These are phyloP conservation scores for Vigna trinervia DNA, from an alignment of 306 rosid genomes.

Conservation along the genomic window DNA sequence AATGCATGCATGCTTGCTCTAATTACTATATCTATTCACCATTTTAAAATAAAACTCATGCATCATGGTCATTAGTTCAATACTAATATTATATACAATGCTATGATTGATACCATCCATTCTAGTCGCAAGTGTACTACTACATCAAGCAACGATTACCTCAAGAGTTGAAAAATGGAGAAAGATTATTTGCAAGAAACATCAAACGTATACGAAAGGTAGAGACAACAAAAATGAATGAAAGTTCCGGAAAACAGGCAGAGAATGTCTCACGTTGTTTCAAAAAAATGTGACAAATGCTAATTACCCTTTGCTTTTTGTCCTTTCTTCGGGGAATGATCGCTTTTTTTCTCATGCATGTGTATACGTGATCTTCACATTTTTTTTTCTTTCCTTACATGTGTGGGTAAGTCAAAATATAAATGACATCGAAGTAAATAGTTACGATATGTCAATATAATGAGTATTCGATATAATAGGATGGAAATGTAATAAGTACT, in stretches of 20 bases:
- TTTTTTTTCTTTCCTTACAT: neutral
- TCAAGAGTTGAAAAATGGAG: neutral
- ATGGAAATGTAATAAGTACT: too few relatives aligned
- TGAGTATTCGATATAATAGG: too few relatives aligned
- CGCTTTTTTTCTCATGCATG: neutral
- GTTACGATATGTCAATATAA: too few relatives aligned
- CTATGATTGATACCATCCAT: slow-evolving; percentile 1
- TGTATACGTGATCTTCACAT: neutral
- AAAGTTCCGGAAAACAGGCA: neutral
- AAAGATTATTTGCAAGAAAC: neutral
- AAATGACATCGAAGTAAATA: neutral
- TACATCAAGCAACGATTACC: neutral
- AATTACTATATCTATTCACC: neutral
- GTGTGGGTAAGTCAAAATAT: neutral
- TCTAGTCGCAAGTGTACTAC: neutral
- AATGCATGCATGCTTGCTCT: slow-evolving; percentile 39
- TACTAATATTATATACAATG: neutral
- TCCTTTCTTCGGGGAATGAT: slow-evolving; percentile 12
- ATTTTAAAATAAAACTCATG: neutral
- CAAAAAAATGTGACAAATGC: slow-evolving; percentile 48
- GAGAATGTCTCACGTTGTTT: slow-evolving; percentile 42
- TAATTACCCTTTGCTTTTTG: slow-evolving; percentile 35
- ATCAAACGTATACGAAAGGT: neutral
- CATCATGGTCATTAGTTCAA: neutral
- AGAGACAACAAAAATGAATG: neutral